phyloP scores from a whole-genome alignment of 2,329 filamentous ascomycete species.

The Rutstroemia sp. region DNA sequence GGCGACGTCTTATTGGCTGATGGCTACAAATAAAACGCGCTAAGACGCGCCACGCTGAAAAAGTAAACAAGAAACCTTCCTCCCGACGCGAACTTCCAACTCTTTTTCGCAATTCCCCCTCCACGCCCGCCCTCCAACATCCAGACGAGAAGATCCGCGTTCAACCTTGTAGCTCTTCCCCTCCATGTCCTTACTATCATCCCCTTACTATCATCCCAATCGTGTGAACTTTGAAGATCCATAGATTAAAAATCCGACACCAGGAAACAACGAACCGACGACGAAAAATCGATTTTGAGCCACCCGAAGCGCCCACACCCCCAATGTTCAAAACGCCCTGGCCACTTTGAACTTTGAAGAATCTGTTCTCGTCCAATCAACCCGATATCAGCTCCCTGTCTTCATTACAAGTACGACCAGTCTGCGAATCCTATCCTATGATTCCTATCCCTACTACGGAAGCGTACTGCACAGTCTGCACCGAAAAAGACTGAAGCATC shows the following conservation, averaged over 20 bases:
- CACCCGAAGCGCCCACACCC: constrained; percentile 5
- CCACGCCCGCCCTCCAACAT: background rate
- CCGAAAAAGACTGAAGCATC: background rate
- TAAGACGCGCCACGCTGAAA: background rate
- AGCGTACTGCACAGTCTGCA: too few relatives aligned
- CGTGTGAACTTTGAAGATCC: background rate
- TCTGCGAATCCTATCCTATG: background rate
- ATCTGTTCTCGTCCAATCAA: constrained; percentile 1
- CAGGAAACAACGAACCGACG: background rate
- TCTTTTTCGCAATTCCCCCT: background rate
- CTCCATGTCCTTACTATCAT: background rate
- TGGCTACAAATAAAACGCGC: background rate
- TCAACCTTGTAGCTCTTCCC: background rate
- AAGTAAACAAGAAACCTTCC: constrained; percentile 4
- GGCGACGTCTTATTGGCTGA: background rate
- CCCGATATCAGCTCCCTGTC: background rate
- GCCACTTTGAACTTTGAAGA: constrained; percentile 1
- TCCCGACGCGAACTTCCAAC: background rate
- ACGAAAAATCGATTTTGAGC: background rate
- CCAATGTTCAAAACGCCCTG: background rate
- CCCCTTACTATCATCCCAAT: background rate
- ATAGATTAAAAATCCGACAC: background rate
- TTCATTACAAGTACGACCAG: background rate
- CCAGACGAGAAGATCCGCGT: background rate
- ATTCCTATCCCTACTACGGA: background rate